Conservation (phyloP, 345 rosid genomes). For the Corchorus capsularis region DNA sequence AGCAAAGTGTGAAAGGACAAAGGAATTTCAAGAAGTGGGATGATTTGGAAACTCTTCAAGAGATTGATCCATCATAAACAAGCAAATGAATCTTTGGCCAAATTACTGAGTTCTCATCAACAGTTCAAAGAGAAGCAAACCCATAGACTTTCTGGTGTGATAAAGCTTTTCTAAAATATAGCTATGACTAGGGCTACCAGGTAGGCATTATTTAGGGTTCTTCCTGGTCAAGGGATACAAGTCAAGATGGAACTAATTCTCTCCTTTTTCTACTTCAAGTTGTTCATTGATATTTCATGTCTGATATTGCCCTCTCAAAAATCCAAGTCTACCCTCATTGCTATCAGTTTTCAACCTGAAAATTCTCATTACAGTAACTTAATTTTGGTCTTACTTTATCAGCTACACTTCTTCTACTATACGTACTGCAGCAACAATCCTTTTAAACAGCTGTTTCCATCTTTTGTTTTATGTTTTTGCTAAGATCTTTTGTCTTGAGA, state of each 20-base stretch:
- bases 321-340: constrained; percentile 19
- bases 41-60: neutral
- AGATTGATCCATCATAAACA: constrained; percentile 18
- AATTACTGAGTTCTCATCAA: neutral
- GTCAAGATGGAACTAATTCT: constrained; percentile 14
- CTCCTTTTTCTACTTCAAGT: constrained; percentile 5
- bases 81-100: constrained; percentile 1
- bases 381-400: neutral
- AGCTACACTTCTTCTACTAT: neutral
- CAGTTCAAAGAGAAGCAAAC: constrained; percentile 1
- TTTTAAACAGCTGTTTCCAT: neutral
- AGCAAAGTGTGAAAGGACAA: neutral
- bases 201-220: constrained; percentile 31
- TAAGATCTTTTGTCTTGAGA: neutral
- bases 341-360: neutral
- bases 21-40: neutral
- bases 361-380: neutral
- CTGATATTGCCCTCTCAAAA: constrained; percentile 4
- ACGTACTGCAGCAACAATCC: neutral
- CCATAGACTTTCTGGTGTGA: neutral
- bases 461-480: neutral
- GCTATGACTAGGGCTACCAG: constrained; percentile 25
- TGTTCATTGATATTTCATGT: constrained; percentile 13
- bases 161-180: neutral
- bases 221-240: constrained; percentile 16